Conservation (phyloP, 2,329 filamentous ascomycete genomes). For the Curvularia sp. region DNA sequence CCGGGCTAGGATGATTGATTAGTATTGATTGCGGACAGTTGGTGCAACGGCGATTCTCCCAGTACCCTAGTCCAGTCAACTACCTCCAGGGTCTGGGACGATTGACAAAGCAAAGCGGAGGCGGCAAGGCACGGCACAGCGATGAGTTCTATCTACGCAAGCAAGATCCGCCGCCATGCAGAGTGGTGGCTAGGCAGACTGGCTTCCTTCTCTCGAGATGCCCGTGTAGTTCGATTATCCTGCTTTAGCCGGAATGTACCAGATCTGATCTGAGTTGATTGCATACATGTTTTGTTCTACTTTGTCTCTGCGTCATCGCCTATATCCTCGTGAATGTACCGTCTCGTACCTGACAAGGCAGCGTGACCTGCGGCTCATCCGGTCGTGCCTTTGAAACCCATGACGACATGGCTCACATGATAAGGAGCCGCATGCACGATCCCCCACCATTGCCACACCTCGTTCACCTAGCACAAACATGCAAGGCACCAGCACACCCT, state of each 20-base stretch:
- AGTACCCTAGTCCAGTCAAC: constrained; percentile 19
- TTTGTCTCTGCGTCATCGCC: constrained; percentile 7
- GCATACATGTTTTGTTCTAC: neutral
- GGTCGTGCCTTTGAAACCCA: constrained; percentile 34
- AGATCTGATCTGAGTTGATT: constrained; percentile 19
- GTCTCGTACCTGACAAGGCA: constrained; percentile 27
- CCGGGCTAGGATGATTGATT: constrained; percentile 25
- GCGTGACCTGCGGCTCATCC: constrained; percentile 45
- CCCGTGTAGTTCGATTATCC: constrained; percentile 33
- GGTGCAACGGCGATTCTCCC: constrained; percentile 13
- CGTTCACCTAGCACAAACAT: neutral
- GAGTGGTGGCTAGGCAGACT: constrained; percentile 11
- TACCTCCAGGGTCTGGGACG: constrained; percentile 6
- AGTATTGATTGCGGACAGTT: constrained; percentile 21
- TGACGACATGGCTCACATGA: constrained; percentile 44
- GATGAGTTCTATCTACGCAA: constrained; percentile 1
- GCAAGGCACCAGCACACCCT: neutral
- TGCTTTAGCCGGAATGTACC: constrained; percentile 30
- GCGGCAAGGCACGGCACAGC: neutral
- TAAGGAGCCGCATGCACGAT: constrained; percentile 5
- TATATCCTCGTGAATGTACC: constrained; percentile 19
- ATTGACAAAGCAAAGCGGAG: constrained; percentile 9
- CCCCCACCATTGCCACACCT: neutral
- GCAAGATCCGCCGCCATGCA: neutral
- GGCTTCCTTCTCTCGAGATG: constrained; percentile 24